phyloP scores from a whole-genome alignment of 129 eudicot genomes.

The Flaveria ramosissima region DNA sequence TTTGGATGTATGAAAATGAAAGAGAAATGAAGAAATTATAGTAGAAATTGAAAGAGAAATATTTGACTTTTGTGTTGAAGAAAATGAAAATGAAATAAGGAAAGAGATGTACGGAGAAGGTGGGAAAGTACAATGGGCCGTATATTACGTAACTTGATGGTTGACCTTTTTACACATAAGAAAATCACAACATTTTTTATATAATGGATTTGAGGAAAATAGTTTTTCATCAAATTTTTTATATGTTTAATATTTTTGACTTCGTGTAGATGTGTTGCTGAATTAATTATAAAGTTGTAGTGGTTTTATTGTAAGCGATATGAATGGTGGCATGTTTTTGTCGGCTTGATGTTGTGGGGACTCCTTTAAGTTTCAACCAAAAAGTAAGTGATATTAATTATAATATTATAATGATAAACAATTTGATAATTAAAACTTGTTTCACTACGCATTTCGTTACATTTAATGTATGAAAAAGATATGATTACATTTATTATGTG shows the following conservation, averaged over 20 bases:
- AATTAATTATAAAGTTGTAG: neutral
- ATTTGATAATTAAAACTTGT: neutral
- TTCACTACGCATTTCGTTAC: neutral
- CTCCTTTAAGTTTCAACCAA: no score
- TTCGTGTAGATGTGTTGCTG: neutral
- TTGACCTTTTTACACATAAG: constrained; percentile 25
- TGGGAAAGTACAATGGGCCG: constrained; percentile 44
- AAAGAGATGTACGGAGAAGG: constrained; percentile 41
- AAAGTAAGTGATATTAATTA: no score
- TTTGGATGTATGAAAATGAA: constrained; percentile 30
- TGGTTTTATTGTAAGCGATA: neutral
- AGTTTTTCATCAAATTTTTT: neutral
- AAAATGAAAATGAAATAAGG: constrained; percentile 23
- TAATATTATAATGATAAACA: no score
- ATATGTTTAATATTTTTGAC: neutral
- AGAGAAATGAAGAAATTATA: constrained; percentile 26
- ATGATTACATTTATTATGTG: neutral
- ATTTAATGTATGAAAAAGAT: neutral
- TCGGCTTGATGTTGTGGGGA: no score
- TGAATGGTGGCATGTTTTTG: no score
- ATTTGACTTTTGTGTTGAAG: constrained; percentile 37
- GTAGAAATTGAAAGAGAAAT: constrained; percentile 29
- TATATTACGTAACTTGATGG: constrained; percentile 31
- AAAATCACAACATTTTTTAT: neutral
- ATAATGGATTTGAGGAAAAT: neutral